Base-by-base conservation (phyloP, 2,329 filamentous ascomycete species). In the Aspergillus novofumigatus region DNA sequence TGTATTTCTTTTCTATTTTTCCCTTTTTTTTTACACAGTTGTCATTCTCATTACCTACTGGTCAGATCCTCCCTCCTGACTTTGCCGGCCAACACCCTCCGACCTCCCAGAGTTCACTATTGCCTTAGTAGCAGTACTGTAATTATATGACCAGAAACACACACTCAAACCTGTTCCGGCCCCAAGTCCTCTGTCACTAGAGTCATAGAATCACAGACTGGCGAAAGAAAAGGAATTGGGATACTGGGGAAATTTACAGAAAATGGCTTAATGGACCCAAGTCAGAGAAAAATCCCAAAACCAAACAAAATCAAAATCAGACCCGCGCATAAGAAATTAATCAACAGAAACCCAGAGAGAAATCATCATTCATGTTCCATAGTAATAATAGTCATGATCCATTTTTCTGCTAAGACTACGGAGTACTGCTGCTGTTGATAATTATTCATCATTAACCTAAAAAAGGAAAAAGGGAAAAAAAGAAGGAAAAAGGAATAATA, bases 1-100 rank as follows among this genome's bases (percentile, higher is more conserved):
- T 26, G 23, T 57, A 26, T 26, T 26, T 57, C 55, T 60, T 62
- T 53, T 55, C 56, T 32, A 55, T 59, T 61, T 59, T 57, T 51
- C 51, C 11, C 32, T 0, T 53, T 21, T 52, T 53, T 42, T 52
- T 35, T n/a, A 45, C 53, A 25, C 11, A 23, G 11, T 44, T 23
- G n/a, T 3, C 42, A 9, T 45, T 45, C 20, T 17, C 32, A 38
- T 14, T 35, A 35, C 14, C 14, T 7, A 17, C 14, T 7, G 14
- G 32, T 17, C 32, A 38, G 6, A 7, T 17, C 17, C 14, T 38
- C 17, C 21, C 42, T 45, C 42, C 42, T 45, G 42, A 45, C 42
- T 45, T 10, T 20, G 8, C 20, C 20, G 42, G 42, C 42, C 42
- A 17, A 45, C 20, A 5, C 42, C 17, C 17, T 44, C 41, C 41